These are phyloP conservation scores for Citrus sp. DNA, from an alignment of 345 rosid species.

Conservation along the genomic window DNA sequence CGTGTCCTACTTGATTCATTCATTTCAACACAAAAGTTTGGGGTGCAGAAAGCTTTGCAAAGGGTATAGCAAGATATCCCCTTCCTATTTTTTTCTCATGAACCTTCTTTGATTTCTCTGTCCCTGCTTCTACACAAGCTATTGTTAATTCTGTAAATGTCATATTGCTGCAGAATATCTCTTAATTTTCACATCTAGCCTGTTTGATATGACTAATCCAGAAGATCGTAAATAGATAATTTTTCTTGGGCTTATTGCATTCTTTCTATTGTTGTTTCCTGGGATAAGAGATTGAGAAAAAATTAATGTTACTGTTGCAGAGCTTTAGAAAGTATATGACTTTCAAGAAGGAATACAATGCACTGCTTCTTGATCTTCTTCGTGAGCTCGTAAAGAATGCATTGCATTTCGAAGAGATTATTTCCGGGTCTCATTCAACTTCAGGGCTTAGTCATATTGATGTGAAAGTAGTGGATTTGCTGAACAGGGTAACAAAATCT, in stretches of 20 bases:
- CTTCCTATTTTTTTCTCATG: neutral
- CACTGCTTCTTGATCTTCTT: conserved; percentile 74
- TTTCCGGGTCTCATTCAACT: conserved; percentile 67
- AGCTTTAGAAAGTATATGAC: conserved; percentile 90
- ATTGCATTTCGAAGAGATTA: conserved; percentile 78
- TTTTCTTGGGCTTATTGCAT: neutral
- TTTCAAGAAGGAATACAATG: conserved; percentile 82
- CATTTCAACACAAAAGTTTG: conserved; percentile 94
- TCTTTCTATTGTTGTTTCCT: neutral
- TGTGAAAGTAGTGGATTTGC: conserved; percentile 74
- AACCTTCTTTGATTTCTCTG: neutral
- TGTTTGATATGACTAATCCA: neutral
- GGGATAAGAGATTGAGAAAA: neutral
- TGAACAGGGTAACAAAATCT: conserved; percentile 52
- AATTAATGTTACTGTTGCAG: conserved; percentile 38
- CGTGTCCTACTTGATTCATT: conserved; percentile 85
- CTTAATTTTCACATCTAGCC: neutral
- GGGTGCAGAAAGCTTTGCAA: conserved; percentile 86
- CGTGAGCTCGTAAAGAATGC: conserved; percentile 80
- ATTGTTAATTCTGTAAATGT: neutral
- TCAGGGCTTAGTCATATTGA: conserved; percentile 56
- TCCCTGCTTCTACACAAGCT: too few species aligned
- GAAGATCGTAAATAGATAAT: neutral
- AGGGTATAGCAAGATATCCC: conserved; percentile 45
- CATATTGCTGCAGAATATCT: neutral